Base-by-base conservation (phyloP, 768 basidiomycete genomes). In the Auricularia auricula-judae region DNA sequence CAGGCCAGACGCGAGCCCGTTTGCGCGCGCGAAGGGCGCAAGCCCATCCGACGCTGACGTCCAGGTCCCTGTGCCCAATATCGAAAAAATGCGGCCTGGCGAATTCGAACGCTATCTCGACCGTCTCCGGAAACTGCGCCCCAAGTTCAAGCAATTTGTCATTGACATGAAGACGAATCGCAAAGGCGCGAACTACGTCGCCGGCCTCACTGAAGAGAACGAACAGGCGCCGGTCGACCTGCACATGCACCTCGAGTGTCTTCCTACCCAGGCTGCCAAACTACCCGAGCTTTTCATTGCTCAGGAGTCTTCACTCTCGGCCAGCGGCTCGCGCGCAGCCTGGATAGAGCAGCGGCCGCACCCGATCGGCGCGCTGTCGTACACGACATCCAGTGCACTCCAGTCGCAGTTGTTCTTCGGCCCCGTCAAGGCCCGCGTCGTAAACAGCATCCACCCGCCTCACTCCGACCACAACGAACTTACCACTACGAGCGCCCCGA, bases 331-430 rank as follows among this genome's bases (percentile, higher is more conserved):
- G 34, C 23, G 56, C 56, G 33, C 29, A 4, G 29, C 23, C 8
- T 59, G 56, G 56, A 85, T 92, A 66, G 83, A 85, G 66, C 85
- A 82, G 53, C 78, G 82, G 64, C 88, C 88, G 0, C 91, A 92
- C 68, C 79, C 75, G 34, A 78, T 74, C 43, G 89, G 79, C 44
- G 91, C 82, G 3, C 78, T 91, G 51, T 75, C 77, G 56, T 93
- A 92, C 72, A 73, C 82, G 2, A 75, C 77, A 47, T 78, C 81
- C 42, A 78, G 86, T 4, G 62, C 66, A 4, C 74, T 91, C 60
- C 86, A 89, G 63, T 78, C 80, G 0, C 74, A 76, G 62, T 75
- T 86, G 71, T 78, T 76, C 71, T 78, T 79, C 7, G 78, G 76
- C 65, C 75, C 83, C 18, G 78, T 83, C 68, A 82, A 84, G 5